Evolutionary conservation across 176 grass and related monocot genomes (phyloP), one percentile per base, ranked within the genome.

Genomic region (Ensete glaucum): DNA sequence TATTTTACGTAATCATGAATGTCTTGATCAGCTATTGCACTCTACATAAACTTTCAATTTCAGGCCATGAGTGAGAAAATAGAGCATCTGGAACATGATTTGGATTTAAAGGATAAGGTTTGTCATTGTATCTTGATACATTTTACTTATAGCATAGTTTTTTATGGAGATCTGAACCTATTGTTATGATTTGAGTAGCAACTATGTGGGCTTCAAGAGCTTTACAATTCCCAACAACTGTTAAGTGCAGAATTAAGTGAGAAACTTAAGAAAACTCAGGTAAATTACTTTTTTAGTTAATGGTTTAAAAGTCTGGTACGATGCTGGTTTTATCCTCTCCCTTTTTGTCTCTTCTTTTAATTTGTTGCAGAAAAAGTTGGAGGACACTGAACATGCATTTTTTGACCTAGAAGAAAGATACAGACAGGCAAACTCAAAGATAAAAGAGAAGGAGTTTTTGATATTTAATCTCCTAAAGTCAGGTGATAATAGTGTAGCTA

Each of bases 401-500:
- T 80, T 82, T 76, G 95, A 94, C 78, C 71, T 99, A 73, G 88
- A 99, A 94, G 91, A 94, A 87, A 94, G 92, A 91, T 99, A 94
- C 69, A 86, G 73, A 70, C 81, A 99, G 85, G 91, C 91, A 80
- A 89, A 91, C 71, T 81, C 79, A 82, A 99, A 78, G 34, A 99
- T 99, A 85, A 99, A 91, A 87, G 95, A 94, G 83, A 99, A 94
- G 59, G 95, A 99, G 80, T 89, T 89, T 89, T 81, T 85, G 50
- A 99, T 99, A 82, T 86, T 69, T 80, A 94, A 94, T 81, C 88
- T 99, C 83, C 86, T 91, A 48, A 94, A 87, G 79, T 99, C 95
- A 85, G 95, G 95, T 99, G 78, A 71, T 27, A 19, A 70, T 65
- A 29, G 69, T 27, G 73, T 71, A 57, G 68, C 54, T 24, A 70